phyloP scores from a whole-genome alignment of 345 rosid species.

The Ailanthus altissimus region DNA sequence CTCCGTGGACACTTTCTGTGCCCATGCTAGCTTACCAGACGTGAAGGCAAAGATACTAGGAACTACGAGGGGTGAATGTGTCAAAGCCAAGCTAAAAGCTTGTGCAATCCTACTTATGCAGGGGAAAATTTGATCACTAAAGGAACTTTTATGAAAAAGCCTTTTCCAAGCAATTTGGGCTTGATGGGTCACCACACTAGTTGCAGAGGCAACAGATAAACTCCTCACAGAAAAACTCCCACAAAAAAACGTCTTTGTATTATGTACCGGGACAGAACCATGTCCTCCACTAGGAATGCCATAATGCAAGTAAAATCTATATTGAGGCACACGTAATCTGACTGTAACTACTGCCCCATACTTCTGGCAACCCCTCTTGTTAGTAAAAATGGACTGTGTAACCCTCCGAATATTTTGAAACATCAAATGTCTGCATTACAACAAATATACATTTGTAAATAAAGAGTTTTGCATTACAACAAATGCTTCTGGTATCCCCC shows the following conservation, averaged over 20 bases:
- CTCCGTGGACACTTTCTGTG: conserved; percentile 47
- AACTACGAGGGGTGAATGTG: conserved; percentile 58
- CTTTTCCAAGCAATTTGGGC: conserved; percentile 66
- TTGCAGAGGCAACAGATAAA: conserved; percentile 43
- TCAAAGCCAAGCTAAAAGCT: conserved; percentile 72
- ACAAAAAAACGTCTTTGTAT: conserved; percentile 34
- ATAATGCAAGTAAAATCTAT: conserved; percentile 36
- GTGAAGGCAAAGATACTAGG: conserved; percentile 64
- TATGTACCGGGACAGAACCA: conserved; percentile 27
- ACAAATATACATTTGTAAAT: conserved; percentile 3
- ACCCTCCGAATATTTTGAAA: conserved; percentile 43
- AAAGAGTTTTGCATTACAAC: no score
- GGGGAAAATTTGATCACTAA: conserved; percentile 34
- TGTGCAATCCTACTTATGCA: conserved; percentile 61
- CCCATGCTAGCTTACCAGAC: conserved; percentile 60
- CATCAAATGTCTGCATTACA: conserved; percentile 58
- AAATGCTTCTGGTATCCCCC: no score
- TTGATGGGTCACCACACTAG: conserved; percentile 43
- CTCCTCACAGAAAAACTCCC: conserved; percentile 34
- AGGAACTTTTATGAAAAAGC: conserved; percentile 44
- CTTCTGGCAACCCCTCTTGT: conserved; percentile 27
- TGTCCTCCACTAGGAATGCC: conserved; percentile 33
- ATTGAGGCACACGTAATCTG: conserved; percentile 44
- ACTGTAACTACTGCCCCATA: conserved; percentile 40
- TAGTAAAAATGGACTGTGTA: conserved; percentile 31